A percentile compares a stretch with the other conserved stretches of the same genome.
phyloP scores from a whole-genome alignment of 139 green algal species.

The Micromonas commoda region DNA sequence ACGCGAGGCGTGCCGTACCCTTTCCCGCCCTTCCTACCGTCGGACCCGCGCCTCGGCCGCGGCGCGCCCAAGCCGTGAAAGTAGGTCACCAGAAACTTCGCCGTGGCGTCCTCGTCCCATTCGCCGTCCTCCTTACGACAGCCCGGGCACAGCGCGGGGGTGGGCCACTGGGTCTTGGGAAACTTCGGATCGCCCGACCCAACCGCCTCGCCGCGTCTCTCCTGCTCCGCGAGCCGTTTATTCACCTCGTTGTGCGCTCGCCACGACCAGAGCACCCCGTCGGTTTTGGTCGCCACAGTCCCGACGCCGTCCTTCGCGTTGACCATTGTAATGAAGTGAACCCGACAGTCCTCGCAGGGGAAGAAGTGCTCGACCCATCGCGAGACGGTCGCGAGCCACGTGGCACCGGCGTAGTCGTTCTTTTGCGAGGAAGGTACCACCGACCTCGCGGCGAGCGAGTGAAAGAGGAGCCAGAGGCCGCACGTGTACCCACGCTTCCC shows the following conservation, averaged over 20 bases:
- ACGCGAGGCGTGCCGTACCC: no score
- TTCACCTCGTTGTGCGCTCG: constrained; percentile 23
- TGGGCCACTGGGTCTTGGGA: constrained; percentile 15
- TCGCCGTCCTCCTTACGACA: neutral
- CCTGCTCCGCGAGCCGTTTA: neutral
- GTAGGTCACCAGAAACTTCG: neutral
- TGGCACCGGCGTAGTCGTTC: neutral
- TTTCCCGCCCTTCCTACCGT: no score
- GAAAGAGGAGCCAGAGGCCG: constrained; percentile 16
- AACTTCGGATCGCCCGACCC: neutral
- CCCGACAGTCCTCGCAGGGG: constrained; percentile 14
- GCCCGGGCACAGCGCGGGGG: neutral
- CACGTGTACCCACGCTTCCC: constrained; percentile 19
- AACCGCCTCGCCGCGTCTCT: neutral
- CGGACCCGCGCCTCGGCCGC: no score
- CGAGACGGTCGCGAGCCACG: neutral
- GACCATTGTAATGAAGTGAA: constrained; percentile 17
- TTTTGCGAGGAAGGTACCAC: no score
- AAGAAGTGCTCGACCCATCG: constrained; percentile 12
- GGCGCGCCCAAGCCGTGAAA: neutral
- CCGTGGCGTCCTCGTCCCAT: neutral
- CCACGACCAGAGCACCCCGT: constrained; percentile 11
- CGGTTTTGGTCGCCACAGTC: neutral
- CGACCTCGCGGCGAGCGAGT: neutral
- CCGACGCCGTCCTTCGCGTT: neutral